A percentile compares a stretch with the other conserved stretches of the same genome.
These are phyloP conservation scores for Papiliotrema nemorosa DNA, from an alignment of 1,284 basidiomycete species.

Conservation along the genomic window DNA sequence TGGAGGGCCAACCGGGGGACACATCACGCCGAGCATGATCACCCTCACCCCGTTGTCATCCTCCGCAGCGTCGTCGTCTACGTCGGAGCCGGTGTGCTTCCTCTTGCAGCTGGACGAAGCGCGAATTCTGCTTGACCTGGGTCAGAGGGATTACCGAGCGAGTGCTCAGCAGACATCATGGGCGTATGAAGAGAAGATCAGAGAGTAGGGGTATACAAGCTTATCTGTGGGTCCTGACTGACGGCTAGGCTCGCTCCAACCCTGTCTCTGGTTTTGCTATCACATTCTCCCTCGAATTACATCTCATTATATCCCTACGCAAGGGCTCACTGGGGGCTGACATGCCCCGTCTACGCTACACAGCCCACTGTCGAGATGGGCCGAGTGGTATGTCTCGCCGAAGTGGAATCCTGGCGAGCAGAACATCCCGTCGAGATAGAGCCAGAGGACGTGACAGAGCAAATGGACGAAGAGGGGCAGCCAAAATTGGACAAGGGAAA, in stretches of 20 bases:
- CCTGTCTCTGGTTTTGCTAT: constrained; percentile 58
- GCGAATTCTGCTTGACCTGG: constrained; percentile 89
- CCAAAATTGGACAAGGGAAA: constrained; percentile 33
- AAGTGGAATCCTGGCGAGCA: constrained; percentile 71
- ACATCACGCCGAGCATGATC: constrained; percentile 60
- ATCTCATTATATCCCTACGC: constrained; percentile 90
- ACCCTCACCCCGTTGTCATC: constrained; percentile 87
- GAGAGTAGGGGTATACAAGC: constrained; percentile 39
- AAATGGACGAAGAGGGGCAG: constrained; percentile 9
- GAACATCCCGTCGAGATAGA: constrained; percentile 61
- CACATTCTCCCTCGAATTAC: constrained; percentile 86
- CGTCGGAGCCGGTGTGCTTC: constrained; percentile 59
- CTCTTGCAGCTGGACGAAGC: constrained; percentile 93
- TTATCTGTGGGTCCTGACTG: background rate
- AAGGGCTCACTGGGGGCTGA: constrained; percentile 78
- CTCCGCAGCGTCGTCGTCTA: constrained; percentile 63
- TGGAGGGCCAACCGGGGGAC: too few species aligned
- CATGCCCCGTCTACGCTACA: constrained; percentile 91
- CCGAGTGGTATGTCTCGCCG: constrained; percentile 78
- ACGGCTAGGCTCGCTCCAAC: constrained; percentile 71
- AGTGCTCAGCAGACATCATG: constrained; percentile 30
- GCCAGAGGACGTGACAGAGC: constrained; percentile 7
- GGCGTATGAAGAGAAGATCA: constrained; percentile 48
- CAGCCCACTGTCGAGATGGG: constrained; percentile 97
- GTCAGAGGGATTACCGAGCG: constrained; percentile 51